Evolutionary conservation across 179 eudicot genomes (phyloP), one percentile per base, ranked within the genome.

Genomic region (Sideroxylon spinosum): DNA sequence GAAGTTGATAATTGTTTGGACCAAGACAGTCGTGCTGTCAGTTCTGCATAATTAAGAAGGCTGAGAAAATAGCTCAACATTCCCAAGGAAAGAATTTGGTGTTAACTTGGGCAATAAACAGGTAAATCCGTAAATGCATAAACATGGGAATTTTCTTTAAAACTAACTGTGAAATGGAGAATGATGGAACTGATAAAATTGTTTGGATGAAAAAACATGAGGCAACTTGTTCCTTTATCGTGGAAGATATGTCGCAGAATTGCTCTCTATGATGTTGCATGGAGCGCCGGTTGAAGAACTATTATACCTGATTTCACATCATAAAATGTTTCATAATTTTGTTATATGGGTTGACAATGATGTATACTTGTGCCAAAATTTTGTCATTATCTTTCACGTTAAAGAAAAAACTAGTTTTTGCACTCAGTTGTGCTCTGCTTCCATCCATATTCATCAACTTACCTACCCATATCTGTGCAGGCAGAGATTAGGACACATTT

Each of bases 1-100:
- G 86, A 81, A 70, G 57, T 84, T 71, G 86, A 64, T 74, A 26
- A 7, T 37, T 72, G 81, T 78, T 9, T 75, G 20, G 62, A 68
- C 44, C 63, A 60, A 17, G 49, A 59, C 10, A 26, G 80, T 48
- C 44, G 74, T 49, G 62, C 37, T 57, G 70, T 49, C 46, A 20
- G 74, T 23, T 71, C 26, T 59, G 17, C 46, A 55, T 59, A 20
- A 61, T 11, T 60, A 20, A 53, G 49, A 64, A 37, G 44, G 77
- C 44, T 20, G 73, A 46, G 59, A 52, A 71, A 23, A 48, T 49
- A 48, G 48, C 46, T 62, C 66, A 37, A n/a, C 46, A 63, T 46
- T 60, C 62, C 17, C 60, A 13, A 46, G 49, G 60, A 73, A 28
- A 49, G 16, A 73, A 68, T 20, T 37, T 61, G 64, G 67, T 74